Evolutionary conservation across 805 yeast species (phyloP).

Genomic region (Sugiyamaella smithiae): DNA sequence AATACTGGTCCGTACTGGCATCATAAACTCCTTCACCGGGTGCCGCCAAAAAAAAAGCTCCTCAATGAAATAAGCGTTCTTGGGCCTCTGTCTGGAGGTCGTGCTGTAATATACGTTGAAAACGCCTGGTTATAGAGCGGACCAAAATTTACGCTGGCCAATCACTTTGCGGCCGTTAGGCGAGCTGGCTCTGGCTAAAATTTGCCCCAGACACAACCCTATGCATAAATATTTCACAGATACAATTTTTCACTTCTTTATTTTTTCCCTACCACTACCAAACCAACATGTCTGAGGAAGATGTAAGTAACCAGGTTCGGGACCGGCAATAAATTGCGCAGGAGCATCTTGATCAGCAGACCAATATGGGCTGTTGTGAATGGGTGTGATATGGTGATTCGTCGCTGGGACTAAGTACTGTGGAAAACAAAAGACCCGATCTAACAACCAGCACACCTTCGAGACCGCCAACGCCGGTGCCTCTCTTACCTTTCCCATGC

Average conservation of each 20-base stretch:
- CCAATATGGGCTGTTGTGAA: background rate
- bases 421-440: background rate
- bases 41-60: no score
- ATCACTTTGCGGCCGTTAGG: background rate
- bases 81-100: no score
- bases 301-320: conserved; percentile 6
- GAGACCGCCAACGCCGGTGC: conserved; percentile 99
- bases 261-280: conserved; percentile 1
- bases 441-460: conserved; percentile 69
- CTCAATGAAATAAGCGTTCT: no score
- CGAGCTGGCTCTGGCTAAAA: background rate
- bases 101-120: no score
- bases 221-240: conserved; percentile 6
- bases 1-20: no score
- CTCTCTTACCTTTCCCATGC: conserved; percentile 97
- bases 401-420: background rate
- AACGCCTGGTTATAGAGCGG: no score
- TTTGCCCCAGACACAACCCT: conserved; percentile 4
- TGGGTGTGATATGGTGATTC: background rate
- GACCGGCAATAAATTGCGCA: no score
- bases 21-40: no score
- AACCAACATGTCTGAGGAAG: conserved; percentile 16
- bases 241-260: conserved; percentile 9
- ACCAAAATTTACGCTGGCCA: background rate
- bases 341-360: background rate